A percentile compares a stretch with the other conserved stretches of the same genome.
These are phyloP conservation scores for Barnettozyma siamensis DNA, from an alignment of 805 yeast species.

Conservation along the genomic window DNA sequence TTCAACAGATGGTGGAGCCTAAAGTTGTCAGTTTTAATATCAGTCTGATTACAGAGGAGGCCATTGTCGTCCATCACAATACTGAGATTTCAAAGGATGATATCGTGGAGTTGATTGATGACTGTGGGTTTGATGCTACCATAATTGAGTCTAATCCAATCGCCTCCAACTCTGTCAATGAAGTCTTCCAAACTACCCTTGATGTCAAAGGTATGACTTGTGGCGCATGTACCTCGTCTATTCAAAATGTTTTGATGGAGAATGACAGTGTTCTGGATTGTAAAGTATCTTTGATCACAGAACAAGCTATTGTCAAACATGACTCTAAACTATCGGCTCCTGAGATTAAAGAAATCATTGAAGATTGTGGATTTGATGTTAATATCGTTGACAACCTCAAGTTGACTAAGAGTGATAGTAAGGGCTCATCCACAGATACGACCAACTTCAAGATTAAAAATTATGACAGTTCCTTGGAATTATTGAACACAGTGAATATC, in stretches of 20 bases:
- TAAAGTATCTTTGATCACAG: constrained; percentile 70
- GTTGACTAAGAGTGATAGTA: neutral
- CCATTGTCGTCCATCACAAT: constrained; percentile 45
- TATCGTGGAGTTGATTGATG: constrained; percentile 55
- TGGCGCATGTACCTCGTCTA: constrained; percentile 45
- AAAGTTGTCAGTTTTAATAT: constrained; percentile 51
- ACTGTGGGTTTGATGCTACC: constrained; percentile 63
- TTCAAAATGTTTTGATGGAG: constrained; percentile 47
- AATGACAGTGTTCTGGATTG: constrained; percentile 48
- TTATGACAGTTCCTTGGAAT: constrained; percentile 1
- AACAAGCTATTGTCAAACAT: constrained; percentile 59
- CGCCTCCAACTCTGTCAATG: neutral
- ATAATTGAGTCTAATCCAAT: constrained; percentile 14
- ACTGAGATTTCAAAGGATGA: constrained; percentile 23
- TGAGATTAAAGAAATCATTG: constrained; percentile 48
- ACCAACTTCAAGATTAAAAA: constrained; percentile 11
- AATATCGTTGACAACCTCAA: constrained; percentile 17
- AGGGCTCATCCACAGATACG: constrained; percentile 4
- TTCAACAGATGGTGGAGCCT: constrained; percentile 46
- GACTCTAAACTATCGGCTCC: constrained; percentile 26
- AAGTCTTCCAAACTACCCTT: constrained; percentile 3
- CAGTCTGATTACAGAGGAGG: constrained; percentile 73
- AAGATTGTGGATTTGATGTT: constrained; percentile 73
- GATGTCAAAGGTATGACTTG: constrained; percentile 25
- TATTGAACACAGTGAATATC: constrained; percentile 6